phyloP scores from a whole-genome alignment of 2,329 filamentous ascomycete genomes.

The Huntiella abstrusa region DNA sequence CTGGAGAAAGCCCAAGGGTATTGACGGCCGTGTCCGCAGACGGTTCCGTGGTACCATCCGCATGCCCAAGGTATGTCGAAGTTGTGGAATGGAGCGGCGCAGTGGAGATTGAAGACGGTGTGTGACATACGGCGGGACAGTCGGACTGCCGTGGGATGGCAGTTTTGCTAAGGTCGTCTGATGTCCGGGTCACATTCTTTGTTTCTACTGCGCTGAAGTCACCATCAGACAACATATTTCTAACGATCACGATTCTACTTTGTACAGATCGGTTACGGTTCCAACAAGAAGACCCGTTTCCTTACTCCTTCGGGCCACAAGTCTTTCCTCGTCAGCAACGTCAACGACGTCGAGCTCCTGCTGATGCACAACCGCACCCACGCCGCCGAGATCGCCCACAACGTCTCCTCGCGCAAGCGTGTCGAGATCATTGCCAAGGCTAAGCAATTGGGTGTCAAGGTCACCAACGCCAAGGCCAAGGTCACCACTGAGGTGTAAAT shows the following conservation, averaged over 20 bases:
- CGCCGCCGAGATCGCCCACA: conserved; percentile 96
- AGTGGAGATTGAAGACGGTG: not conserved
- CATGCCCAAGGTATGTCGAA: conserved; percentile 84
- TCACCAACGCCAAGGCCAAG: conserved; percentile 98
- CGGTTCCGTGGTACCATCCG: conserved; percentile 89
- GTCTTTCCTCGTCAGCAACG: conserved; percentile 97
- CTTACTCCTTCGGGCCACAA: conserved; percentile 99
- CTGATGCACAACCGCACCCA: conserved; percentile 99
- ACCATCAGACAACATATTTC: not conserved
- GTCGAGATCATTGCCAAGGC: conserved; percentile 94
- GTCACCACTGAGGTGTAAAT: conserved; percentile 80
- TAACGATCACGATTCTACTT: not conserved
- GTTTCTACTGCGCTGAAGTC: not conserved
- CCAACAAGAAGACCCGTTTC: conserved; percentile 98
- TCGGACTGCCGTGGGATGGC: too few species aligned
- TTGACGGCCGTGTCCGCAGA: conserved; percentile 93
- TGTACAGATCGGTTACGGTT: conserved; percentile 82
- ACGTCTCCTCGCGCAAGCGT: conserved; percentile 96
- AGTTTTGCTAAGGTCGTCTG: too few species aligned
- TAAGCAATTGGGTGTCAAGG: conserved; percentile 98
- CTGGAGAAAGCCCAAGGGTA: conserved; percentile 99
- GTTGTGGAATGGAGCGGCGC: not conserved
- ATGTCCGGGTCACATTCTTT: not conserved
- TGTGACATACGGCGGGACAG: too few species aligned
- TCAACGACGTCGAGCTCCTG: conserved; percentile 86